A percentile compares a stretch with the other conserved stretches of the same genome.
phyloP scores from a whole-genome alignment of 345 rosid species.

The Euphorbia pulcherrima region DNA sequence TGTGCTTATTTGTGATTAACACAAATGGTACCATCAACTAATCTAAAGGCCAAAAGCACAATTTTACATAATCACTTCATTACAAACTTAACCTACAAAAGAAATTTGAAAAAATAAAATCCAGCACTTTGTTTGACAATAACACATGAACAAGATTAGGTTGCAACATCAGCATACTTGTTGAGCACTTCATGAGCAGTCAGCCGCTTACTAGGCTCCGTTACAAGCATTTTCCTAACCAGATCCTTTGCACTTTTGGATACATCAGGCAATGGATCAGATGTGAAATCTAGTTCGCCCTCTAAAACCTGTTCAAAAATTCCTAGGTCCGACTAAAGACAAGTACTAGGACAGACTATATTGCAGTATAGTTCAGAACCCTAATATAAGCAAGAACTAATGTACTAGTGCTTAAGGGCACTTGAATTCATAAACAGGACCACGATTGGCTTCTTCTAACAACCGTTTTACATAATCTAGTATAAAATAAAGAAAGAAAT shows the following conservation, averaged over 20 bases:
- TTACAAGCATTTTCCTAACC: slow-evolving; percentile 74
- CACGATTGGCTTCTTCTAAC: too few species aligned
- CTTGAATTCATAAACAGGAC: too few species aligned
- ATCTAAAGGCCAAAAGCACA: background rate
- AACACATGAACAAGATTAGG: background rate
- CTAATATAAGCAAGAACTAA: too few species aligned
- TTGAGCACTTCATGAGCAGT: slow-evolving; percentile 88
- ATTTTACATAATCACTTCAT: background rate
- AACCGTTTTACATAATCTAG: too few species aligned
- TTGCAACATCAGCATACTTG: slow-evolving; percentile 37
- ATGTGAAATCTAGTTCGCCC: slow-evolving; percentile 81
- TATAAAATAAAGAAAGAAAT: too few species aligned
- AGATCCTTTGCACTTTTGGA: slow-evolving; percentile 87
- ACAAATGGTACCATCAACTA: background rate
- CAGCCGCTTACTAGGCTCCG: slow-evolving; percentile 76
- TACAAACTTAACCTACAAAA: background rate
- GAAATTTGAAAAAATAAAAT: background rate
- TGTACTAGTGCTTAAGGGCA: too few species aligned
- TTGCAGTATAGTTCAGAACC: too few species aligned
- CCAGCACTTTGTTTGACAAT: background rate
- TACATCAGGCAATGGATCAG: slow-evolving; percentile 97
- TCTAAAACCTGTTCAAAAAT: slow-evolving; percentile 92
- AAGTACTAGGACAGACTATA: too few species aligned
- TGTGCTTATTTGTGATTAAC: background rate
- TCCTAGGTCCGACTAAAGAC: slow-evolving; percentile 94